A percentile compares a stretch with the other conserved stretches of the same genome.
Evolutionary conservation across 1,284 basidiomycete genomes (phyloP).

Genomic region (Ustilago curta): DNA sequence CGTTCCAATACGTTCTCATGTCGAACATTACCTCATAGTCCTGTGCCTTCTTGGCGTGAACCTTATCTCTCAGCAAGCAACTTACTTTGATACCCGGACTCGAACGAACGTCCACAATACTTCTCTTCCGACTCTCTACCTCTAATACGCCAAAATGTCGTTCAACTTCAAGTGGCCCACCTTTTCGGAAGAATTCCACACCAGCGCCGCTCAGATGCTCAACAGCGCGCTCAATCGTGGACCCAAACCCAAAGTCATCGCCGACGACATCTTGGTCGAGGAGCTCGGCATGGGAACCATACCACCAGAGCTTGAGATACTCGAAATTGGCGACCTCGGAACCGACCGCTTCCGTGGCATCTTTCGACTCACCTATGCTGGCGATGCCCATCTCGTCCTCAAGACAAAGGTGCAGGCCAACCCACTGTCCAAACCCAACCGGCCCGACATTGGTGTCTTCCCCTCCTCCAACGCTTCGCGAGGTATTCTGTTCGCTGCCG

Average conservation of each 20-base stretch:
- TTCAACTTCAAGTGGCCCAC: slow-evolving; percentile 96
- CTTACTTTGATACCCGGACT: slow-evolving; percentile 8
- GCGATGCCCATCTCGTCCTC: slow-evolving; percentile 94
- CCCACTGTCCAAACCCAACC: slow-evolving; percentile 77
- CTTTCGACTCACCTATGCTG: slow-evolving; percentile 92
- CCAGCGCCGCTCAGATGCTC: slow-evolving; percentile 69
- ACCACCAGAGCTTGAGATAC: slow-evolving; percentile 95
- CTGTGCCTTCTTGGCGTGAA: slow-evolving; percentile 10
- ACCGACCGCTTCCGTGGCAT: slow-evolving; percentile 96
- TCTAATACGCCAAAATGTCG: slow-evolving; percentile 76
- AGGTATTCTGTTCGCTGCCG: slow-evolving; percentile 67
- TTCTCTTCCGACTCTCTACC: neutral
- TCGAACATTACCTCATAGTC: slow-evolving; percentile 19
- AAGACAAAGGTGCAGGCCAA: slow-evolving; percentile 97
- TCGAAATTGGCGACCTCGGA: slow-evolving; percentile 97
- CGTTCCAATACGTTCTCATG: slow-evolving; percentile 17
- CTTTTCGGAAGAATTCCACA: slow-evolving; percentile 77
- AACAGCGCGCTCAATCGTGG: slow-evolving; percentile 70
- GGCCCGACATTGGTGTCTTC: slow-evolving; percentile 57
- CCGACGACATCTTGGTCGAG: slow-evolving; percentile 95
- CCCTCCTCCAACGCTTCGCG: slow-evolving; percentile 55
- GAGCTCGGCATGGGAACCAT: slow-evolving; percentile 98
- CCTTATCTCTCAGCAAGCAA: neutral
- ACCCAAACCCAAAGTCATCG: slow-evolving; percentile 92
- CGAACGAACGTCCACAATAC: neutral